Evolutionary conservation across 345 rosid genomes (phyloP).

Genomic region (Rhizophora apiculata): DNA sequence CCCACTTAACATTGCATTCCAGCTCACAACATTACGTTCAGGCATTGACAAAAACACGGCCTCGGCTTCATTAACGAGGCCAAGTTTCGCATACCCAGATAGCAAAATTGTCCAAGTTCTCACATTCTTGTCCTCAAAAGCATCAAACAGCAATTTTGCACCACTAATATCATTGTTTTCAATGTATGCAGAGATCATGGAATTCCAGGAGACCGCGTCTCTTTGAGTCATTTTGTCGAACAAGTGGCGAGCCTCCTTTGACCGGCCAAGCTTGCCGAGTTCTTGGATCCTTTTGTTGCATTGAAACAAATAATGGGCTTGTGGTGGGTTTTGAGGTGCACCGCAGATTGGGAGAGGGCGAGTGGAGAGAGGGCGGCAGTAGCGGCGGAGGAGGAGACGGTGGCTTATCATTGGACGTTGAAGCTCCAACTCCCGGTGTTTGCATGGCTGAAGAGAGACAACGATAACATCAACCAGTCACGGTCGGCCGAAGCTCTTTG

Average conservation of each 20-base stretch:
- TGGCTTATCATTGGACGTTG: conserved; percentile 8
- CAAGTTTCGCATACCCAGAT: conserved; percentile 24
- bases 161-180: not conserved
- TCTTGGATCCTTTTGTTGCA: conserved; percentile 15
- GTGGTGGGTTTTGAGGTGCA: not conserved
- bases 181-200: conserved; percentile 16
- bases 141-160: conserved; percentile 15
- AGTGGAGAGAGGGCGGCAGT: conserved; percentile 7
- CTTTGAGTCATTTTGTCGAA: conserved; percentile 17
- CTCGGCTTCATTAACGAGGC: conserved; percentile 17
- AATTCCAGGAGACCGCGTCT: conserved; percentile 16
- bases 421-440: not conserved
- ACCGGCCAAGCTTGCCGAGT: conserved; percentile 11
- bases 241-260: conserved; percentile 14
- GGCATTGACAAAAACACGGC: conserved; percentile 21
- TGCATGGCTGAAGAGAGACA: conserved; percentile 1
- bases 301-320: not conserved
- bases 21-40: conserved; percentile 27
- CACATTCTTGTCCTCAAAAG: conserved; percentile 8
- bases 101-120: conserved; percentile 21
- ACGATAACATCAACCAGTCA: not conserved
- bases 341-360: not conserved
- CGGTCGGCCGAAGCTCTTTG: no score
- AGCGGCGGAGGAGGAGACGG: not conserved
- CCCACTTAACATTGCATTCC: conserved; percentile 26